A percentile compares a stretch with the other conserved stretches of the same genome.
Evolutionary conservation across 257 asterid species (phyloP).

Genomic region (Lantana camara): DNA sequence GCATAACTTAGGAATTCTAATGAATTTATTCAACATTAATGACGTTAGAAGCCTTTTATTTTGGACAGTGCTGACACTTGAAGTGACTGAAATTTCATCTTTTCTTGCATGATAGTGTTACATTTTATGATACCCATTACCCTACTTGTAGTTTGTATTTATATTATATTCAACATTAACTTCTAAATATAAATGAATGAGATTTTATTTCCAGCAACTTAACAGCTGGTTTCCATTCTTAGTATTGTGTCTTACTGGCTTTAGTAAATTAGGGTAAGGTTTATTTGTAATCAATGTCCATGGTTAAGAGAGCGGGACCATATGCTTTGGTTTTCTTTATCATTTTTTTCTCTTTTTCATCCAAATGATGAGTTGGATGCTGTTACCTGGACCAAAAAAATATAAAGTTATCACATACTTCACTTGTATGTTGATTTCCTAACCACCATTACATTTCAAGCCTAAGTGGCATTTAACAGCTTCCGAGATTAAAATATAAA

Average conservation of each 20-base stretch:
- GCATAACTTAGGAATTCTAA: neutral
- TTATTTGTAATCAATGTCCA: neutral
- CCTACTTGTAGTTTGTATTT: neutral
- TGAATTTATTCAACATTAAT: constrained; percentile 3
- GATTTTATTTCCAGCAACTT: neutral
- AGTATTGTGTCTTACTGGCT: neutral
- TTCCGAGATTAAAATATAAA: too few relatives aligned
- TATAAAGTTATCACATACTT: constrained; percentile 30
- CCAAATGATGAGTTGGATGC: constrained; percentile 50
- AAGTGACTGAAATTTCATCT: neutral
- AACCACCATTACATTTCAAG: constrained; percentile 47
- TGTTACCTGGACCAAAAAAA: constrained; percentile 35
- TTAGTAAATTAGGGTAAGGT: neutral
- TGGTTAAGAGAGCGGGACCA: neutral
- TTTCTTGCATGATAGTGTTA: neutral
- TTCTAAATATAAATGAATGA: neutral
- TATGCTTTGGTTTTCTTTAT: neutral
- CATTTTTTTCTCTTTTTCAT: neutral
- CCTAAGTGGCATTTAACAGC: constrained; percentile 56
- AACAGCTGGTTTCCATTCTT: neutral
- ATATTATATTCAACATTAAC: neutral
- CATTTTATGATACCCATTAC: neutral
- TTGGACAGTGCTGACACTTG: neutral
- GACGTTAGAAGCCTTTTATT: constrained; percentile 17
- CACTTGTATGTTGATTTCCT: constrained; percentile 34